Base-by-base conservation (phyloP, 169 alveolate genomes). In the Cryptosporidium ryanae region DNA sequence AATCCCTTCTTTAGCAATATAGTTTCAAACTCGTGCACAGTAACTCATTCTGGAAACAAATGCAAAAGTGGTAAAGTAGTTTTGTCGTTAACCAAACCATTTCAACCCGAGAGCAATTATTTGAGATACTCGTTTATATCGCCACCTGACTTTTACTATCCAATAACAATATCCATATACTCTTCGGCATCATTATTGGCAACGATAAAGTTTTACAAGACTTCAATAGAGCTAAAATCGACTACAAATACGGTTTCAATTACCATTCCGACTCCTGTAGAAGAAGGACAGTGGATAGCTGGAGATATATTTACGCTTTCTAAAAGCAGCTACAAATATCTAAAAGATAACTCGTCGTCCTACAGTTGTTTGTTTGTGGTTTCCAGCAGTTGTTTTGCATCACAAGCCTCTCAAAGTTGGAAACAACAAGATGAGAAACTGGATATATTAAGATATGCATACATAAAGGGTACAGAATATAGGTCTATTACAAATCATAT, bases 261-360 rank as follows among this genome's bases (percentile, higher is more conserved):
- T 43, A 76, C 84, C 1, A 59, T 76, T 38, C 71, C 84, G 1
- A 32, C 57, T 13, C 57, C 68, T 18, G 61, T 46, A 12, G 68
- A 59, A 57, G 50, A 34, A 21, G 84, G 84, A 10, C 68, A 76
- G 25, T 76, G 84, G 84, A 61, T 76, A 32, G 84, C 68, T 29
- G 84, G 84, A 0, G 84, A 76, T 76, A 76, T 76, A 13, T 76
- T 76, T 27, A 18, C 54, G n/a, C 48, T 76, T 12, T 38, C 84
- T 23, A 61, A 49, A 17, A 32, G 46, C 15, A 66, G 83, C 13
- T 52, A 68, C 52, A 21, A 49, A 49, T 50, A 50, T 68, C 54
- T 68, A 29, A 68, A 68, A 68, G 50, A 50, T n/a, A 68, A 68
- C 32, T 17, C 83, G 25, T 50, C 13, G 27, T 50, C 8, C n/a